Conservation (phyloP, 2,329 filamentous ascomycete genomes). For the Colletotrichum simmondsii region DNA sequence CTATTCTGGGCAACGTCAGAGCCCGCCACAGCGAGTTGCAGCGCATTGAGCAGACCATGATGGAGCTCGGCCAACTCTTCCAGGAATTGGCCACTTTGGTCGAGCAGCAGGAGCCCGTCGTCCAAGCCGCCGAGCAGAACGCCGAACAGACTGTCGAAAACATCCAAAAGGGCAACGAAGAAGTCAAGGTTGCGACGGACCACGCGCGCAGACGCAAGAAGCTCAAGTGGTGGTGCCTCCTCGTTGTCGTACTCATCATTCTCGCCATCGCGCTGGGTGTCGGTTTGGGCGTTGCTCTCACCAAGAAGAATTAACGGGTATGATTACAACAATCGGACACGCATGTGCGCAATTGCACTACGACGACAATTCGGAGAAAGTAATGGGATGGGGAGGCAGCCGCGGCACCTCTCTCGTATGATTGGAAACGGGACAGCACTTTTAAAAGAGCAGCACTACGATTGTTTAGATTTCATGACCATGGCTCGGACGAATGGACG, state of each 20-base stretch:
- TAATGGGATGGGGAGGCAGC: neutral
- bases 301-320: constrained; percentile 20
- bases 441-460: constrained; percentile 15
- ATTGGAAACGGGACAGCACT: constrained; percentile 13
- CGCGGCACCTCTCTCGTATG: neutral
- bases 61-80: constrained; percentile 77
- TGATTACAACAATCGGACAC: neutral
- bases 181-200: constrained; percentile 76
- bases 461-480: constrained; percentile 31
- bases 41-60: constrained; percentile 80
- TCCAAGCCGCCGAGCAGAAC: constrained; percentile 72
- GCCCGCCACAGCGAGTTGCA: constrained; percentile 87
- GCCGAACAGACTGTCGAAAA: constrained; percentile 74
- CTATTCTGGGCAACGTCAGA: constrained; percentile 81
- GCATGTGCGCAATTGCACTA: neutral
- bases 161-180: constrained; percentile 74
- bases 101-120: constrained; percentile 75
- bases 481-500: constrained; percentile 9
- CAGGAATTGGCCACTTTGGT: constrained; percentile 80
- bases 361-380: neutral
- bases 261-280: constrained; percentile 66
- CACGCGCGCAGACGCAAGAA: constrained; percentile 75
- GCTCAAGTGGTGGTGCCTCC: constrained; percentile 85
- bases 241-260: constrained; percentile 69
- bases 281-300: constrained; percentile 56